Base-by-base conservation (phyloP, 2,329 filamentous ascomycete species). In the Fusarium temperatum region DNA sequence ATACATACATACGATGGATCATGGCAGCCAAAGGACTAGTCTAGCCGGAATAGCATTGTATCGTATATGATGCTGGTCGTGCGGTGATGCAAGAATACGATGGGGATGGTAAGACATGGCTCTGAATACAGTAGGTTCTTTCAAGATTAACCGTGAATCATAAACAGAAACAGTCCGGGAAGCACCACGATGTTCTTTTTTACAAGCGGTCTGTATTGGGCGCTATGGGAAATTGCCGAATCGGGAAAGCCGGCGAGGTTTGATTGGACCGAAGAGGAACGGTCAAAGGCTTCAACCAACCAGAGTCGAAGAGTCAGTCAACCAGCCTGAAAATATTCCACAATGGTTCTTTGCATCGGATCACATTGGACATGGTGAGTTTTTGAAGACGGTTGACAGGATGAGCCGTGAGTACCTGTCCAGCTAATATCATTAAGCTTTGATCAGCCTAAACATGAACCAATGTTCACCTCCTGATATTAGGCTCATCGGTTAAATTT, bases 401-500 rank as follows among this genome's bases (percentile, higher is more conserved):
- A 5, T 32, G 30, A 32, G 5, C 30, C 30, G 30, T 32, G 2
- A 32, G 13, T 32, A 32, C 12, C 30, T 2, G 30, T 32, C 2
- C 30, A 32, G 30, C 30, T 2, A 32, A 2, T 12, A 32, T 2
- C 12, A 2, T 32, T 32, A 6, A 35, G 32, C 32, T 35, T 35
- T 15, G 14, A 35, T 35, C 14, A 32, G 32, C 32, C 30, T 5
- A 13, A 32, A 4, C 30, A 2, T 32, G 32, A 5, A 32, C 32
- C 32, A 35, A 35, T 35, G 32, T 35, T 35, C 32, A 35, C 0
- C 32, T 35, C 32, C 15, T 15, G 0, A 35, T 0, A 1, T 35
- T 0, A 35, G 2, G 2, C 32, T 35, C 32, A 0, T 35, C 0
- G 32, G 32, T 35, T 35, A 35, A 35, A 1, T 3, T 14, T 35